phyloP scores from a whole-genome alignment of 169 alveolate species.

The Plasmodium billcollinsi region DNA sequence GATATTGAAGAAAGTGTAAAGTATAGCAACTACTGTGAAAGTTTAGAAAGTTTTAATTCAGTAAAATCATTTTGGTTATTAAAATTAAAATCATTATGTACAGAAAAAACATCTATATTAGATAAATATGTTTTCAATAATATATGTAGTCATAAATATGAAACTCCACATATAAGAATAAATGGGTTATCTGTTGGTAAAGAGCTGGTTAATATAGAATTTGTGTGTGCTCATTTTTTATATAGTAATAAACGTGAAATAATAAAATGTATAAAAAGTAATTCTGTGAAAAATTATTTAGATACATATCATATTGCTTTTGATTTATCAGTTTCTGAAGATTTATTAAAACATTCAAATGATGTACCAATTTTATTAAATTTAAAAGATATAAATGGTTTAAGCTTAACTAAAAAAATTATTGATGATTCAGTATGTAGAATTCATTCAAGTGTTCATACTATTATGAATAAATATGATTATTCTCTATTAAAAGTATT shows the following conservation, averaged over 20 bases:
- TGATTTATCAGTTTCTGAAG: constrained; percentile 59
- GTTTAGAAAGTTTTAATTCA: constrained; percentile 60
- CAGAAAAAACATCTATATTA: constrained; percentile 74
- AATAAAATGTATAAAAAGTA: constrained; percentile 66
- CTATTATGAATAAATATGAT: constrained; percentile 59
- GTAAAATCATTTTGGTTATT: constrained; percentile 45
- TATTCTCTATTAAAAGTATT: constrained; percentile 47
- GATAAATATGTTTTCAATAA: constrained; percentile 61
- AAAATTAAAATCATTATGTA: constrained; percentile 65
- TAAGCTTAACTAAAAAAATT: constrained; percentile 29
- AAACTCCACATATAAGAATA: constrained; percentile 37
- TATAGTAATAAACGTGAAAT: constrained; percentile 65
- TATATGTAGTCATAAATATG: constrained; percentile 34
- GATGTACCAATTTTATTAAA: constrained; percentile 36
- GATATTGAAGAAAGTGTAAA: constrained; percentile 9
- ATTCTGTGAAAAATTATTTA: constrained; percentile 44
- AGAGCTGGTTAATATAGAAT: constrained; percentile 36
- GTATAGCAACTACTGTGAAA: constrained; percentile 21
- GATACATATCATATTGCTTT: constrained; percentile 72
- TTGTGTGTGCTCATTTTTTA: constrained; percentile 75
- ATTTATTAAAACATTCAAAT: constrained; percentile 43
- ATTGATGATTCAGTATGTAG: constrained; percentile 70
- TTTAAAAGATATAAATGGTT: constrained; percentile 43
- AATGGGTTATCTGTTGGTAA: constrained; percentile 27
- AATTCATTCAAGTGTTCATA: constrained; percentile 69